Percentiles rank a stretch among this genome's conserved stretches.
These are phyloP conservation scores for Orbilia ellipsospora DNA, from an alignment of 2,329 filamentous ascomycete species.

Conservation along the genomic window DNA sequence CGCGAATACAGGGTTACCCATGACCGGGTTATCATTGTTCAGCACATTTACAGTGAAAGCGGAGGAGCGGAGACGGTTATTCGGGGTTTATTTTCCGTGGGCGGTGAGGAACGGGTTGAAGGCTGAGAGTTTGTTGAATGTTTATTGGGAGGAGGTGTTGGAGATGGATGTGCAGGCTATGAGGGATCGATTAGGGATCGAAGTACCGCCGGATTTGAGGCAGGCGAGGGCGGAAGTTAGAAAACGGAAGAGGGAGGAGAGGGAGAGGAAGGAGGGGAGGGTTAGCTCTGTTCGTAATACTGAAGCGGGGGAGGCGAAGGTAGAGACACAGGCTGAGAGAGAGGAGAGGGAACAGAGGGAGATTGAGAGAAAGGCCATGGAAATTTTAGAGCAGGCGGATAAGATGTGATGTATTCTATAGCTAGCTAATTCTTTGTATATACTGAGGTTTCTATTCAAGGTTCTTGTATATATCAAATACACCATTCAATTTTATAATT, in stretches of 20 bases:
- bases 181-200: constrained; percentile 79
- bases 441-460: constrained; percentile 16
- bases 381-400: constrained; percentile 50
- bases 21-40: constrained; percentile 88
- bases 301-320: constrained; percentile 7
- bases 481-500: constrained; percentile 28
- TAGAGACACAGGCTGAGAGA: constrained; percentile 38
- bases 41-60: constrained; percentile 74
- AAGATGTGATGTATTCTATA: constrained; percentile 24
- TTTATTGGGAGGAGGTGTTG: constrained; percentile 97
- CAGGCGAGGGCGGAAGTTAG: constrained; percentile 75
- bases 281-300: neutral
- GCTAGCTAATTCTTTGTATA: neutral
- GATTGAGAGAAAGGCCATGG: constrained; percentile 59
- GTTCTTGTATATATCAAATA: neutral
- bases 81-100: constrained; percentile 84
- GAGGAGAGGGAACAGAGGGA: constrained; percentile 53
- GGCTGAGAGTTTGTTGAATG: constrained; percentile 85
- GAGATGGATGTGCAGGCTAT: constrained; percentile 83
- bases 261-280: constrained; percentile 51
- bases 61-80: constrained; percentile 75
- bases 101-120: constrained; percentile 83
- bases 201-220: constrained; percentile 85
- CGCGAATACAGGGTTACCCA: constrained; percentile 90
- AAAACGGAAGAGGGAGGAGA: constrained; percentile 70